These are phyloP conservation scores for Yarrowia sp. DNA, from an alignment of 805 yeast species.

Conservation along the genomic window DNA sequence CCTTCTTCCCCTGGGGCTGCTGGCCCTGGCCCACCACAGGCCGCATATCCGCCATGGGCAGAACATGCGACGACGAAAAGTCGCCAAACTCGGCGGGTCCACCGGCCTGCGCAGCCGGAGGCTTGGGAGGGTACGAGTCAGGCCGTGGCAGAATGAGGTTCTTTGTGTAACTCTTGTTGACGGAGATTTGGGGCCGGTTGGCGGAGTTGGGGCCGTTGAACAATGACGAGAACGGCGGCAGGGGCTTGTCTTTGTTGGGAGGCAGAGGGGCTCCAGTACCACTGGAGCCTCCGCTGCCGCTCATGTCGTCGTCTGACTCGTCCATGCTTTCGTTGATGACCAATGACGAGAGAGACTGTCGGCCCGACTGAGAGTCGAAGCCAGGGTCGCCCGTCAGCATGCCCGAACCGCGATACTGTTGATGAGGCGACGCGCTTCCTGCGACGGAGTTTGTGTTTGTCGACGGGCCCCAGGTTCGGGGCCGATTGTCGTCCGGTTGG, in stretches of 20 bases:
- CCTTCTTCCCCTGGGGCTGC: conserved; percentile 20
- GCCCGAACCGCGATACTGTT: conserved; percentile 28
- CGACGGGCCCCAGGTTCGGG: conserved; percentile 36
- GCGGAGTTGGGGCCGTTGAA: conserved; percentile 9
- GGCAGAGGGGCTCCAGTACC: neutral
- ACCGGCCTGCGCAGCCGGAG: neutral
- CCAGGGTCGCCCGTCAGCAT: conserved; percentile 30
- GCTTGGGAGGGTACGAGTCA: conserved; percentile 33
- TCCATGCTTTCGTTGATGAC: conserved; percentile 26
- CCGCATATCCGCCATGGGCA: conserved; percentile 34
- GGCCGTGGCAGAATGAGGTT: conserved; percentile 35
- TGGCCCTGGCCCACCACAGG: conserved; percentile 28
- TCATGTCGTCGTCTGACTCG: conserved; percentile 17
- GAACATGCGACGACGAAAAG: conserved; percentile 4
- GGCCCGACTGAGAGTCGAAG: conserved; percentile 28
- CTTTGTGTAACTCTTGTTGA: conserved; percentile 34
- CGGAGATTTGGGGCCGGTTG: conserved; percentile 32
- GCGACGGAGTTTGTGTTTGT: conserved; percentile 25
- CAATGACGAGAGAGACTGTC: conserved; percentile 32
- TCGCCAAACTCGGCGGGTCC: conserved; percentile 25
- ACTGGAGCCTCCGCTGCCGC: neutral
- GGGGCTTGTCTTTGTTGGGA: conserved; percentile 18
- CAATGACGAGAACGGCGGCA: conserved; percentile 7
- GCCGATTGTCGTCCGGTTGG: conserved; percentile 32
- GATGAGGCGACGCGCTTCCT: neutral